A percentile compares a stretch with the other conserved stretches of the same genome.
Conservation (phyloP, 1,284 basidiomycete genomes). For the Ganoderma resinaceum region DNA sequence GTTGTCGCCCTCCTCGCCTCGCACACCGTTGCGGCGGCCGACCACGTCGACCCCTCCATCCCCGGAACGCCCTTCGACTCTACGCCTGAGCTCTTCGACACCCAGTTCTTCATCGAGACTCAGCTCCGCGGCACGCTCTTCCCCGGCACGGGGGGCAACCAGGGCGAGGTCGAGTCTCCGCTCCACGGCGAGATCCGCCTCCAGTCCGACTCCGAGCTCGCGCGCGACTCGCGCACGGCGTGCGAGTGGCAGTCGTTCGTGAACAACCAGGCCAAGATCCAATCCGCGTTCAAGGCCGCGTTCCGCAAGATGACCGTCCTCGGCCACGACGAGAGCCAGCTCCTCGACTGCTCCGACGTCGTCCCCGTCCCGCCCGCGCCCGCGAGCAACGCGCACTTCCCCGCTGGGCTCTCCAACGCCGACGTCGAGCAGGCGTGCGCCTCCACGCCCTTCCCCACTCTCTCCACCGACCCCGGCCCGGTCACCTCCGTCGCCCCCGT, state of each 20-base stretch:
- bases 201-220: conserved; percentile 39
- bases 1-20: conserved; percentile 30
- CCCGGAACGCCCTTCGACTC: conserved; percentile 32
- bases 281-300: conserved; percentile 38
- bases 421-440: conserved; percentile 38
- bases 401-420: conserved; percentile 34
- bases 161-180: conserved; percentile 34
- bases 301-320: conserved; percentile 43
- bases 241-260: conserved; percentile 43
- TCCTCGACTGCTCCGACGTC: conserved; percentile 39
- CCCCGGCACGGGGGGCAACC: conserved; percentile 35
- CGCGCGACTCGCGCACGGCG: conserved; percentile 35
- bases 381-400: conserved; percentile 32
- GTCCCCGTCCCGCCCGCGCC: conserved; percentile 34
- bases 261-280: conserved; percentile 40
- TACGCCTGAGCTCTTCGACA: conserved; percentile 29
- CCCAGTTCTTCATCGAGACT: conserved; percentile 33
- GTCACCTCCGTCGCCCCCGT: conserved; percentile 39
- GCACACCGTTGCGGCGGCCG: conserved; percentile 31
- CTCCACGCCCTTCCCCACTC: conserved; percentile 38
- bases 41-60: conserved; percentile 31
- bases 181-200: conserved; percentile 38
- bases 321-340: conserved; percentile 36
- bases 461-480: conserved; percentile 41
- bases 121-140: conserved; percentile 36